A percentile compares a stretch with the other conserved stretches of the same genome.
Conservation (phyloP, 2,329 filamentous ascomycete species). For the Colletotrichum chlorophyti region DNA sequence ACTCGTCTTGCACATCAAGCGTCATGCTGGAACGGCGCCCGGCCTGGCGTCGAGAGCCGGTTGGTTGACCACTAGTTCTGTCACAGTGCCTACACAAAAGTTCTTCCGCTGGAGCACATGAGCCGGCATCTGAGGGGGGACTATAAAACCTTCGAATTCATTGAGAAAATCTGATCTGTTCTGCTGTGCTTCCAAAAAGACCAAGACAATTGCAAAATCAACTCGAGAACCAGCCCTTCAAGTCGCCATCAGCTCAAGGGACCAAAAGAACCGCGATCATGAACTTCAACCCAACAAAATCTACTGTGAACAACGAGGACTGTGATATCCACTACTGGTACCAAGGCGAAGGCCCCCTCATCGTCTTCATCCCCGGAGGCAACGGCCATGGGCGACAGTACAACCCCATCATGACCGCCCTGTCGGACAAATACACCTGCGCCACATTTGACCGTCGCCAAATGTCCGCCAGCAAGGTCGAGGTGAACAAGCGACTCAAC, state of each 20-base stretch:
- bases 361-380: slow-evolving; percentile 41
- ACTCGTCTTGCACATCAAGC: no score
- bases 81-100: no score
- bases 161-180: no score
- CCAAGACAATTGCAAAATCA: no score
- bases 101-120: no score
- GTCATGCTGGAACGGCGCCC: no score
- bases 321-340: slow-evolving; percentile 41
- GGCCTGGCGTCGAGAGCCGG: no score
- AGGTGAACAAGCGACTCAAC: slow-evolving; percentile 33
- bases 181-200: no score
- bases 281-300: slow-evolving; percentile 30
- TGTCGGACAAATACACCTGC: slow-evolving; percentile 36
- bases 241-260: background rate
- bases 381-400: slow-evolving; percentile 42
- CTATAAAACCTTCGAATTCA: no score
- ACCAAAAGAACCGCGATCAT: slow-evolving; percentile 8
- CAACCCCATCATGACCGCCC: slow-evolving; percentile 35
- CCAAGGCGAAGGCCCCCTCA: slow-evolving; percentile 37
- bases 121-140: no score
- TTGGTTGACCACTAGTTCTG: no score
- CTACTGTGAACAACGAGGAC: slow-evolving; percentile 36
- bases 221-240: background rate
- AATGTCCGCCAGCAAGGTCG: slow-evolving; percentile 38
- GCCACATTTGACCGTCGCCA: slow-evolving; percentile 42